Conservation (phyloP, 352 stramenopile species). For the Pythium aphanidermatum region DNA sequence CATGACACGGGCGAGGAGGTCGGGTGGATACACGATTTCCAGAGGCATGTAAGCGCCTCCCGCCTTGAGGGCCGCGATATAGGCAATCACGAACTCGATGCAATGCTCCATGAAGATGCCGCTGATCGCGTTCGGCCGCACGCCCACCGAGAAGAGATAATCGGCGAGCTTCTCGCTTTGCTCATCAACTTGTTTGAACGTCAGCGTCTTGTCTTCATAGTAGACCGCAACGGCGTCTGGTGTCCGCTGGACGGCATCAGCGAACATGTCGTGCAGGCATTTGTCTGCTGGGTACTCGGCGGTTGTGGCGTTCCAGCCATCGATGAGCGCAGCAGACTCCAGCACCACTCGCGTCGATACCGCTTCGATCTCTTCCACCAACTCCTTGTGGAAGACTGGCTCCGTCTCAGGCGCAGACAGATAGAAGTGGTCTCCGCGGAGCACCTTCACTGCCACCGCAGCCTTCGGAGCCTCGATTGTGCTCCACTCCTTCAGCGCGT, state of each 20-base stretch:
- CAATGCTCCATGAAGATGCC: constrained; percentile 91
- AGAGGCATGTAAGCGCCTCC: constrained; percentile 89
- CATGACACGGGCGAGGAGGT: constrained; percentile 86
- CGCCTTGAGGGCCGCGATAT: constrained; percentile 88
- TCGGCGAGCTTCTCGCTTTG: constrained; percentile 60
- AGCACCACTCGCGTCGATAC: constrained; percentile 28
- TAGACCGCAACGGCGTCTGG: constrained; percentile 63
- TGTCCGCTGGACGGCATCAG: constrained; percentile 50
- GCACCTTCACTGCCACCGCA: constrained; percentile 33
- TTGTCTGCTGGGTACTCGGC: constrained; percentile 56
- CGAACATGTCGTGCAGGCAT: constrained; percentile 82
- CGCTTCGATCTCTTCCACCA: constrained; percentile 32
- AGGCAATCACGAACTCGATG: constrained; percentile 88
- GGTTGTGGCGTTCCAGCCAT: constrained; percentile 41
- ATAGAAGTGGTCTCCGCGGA: constrained; percentile 61
- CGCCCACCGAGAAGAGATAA: constrained; percentile 53
- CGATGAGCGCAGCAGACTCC: constrained; percentile 42
- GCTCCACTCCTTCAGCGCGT: constrained; percentile 35
- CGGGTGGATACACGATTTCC: constrained; percentile 86
- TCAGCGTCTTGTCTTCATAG: constrained; percentile 63
- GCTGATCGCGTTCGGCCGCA: constrained; percentile 63
- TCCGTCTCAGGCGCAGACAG: constrained; percentile 21
- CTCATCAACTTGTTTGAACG: constrained; percentile 62
- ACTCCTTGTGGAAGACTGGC: constrained; percentile 21
- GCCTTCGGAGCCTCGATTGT: constrained; percentile 14